Conservation (phyloP, 192 early-diverging fungal genomes). For the Blastocladiella britannica region DNA sequence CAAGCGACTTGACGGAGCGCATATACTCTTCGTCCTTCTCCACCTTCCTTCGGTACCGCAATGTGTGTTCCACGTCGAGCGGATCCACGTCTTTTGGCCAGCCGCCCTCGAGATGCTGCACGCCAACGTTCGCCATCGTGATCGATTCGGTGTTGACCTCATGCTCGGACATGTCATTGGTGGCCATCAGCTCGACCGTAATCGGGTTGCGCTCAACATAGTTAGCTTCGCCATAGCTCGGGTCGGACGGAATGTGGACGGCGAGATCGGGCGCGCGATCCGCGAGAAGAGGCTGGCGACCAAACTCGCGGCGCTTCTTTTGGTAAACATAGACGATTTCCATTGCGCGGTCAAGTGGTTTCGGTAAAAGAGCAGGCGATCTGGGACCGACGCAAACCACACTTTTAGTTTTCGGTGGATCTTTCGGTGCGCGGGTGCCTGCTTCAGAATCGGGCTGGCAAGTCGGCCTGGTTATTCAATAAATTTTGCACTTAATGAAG, state of each 20-base stretch:
- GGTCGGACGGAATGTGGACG: slow-evolving; percentile 21
- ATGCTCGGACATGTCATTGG: slow-evolving; percentile 34
- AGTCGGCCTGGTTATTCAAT: too few relatives aligned
- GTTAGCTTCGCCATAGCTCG: slow-evolving; percentile 20
- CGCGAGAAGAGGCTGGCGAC: slow-evolving; percentile 24
- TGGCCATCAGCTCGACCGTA: slow-evolving; percentile 21
- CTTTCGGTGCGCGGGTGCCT: too few relatives aligned
- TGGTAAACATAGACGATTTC: slow-evolving; percentile 45
- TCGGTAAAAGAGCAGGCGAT: too few relatives aligned
- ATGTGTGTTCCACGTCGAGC: slow-evolving; percentile 37
- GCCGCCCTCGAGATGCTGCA: slow-evolving; percentile 32
- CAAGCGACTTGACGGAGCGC: slow-evolving; percentile 22
- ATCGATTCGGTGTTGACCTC: slow-evolving; percentile 40
- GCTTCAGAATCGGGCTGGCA: too few relatives aligned
- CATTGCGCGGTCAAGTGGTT: too few relatives aligned
- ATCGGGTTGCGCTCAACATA: slow-evolving; percentile 29
- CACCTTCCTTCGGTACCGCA: slow-evolving; percentile 38
- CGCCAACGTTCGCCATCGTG: slow-evolving; percentile 23
- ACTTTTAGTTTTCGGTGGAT: too few relatives aligned
- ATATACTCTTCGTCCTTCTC: slow-evolving; percentile 46
- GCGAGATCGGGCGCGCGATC: slow-evolving; percentile 17
- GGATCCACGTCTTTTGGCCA: slow-evolving; percentile 45
- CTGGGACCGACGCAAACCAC: too few relatives aligned
- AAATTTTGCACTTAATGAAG: too few relatives aligned
- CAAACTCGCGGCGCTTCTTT: slow-evolving; percentile 32